Base-by-base conservation (phyloP, 495 filamentous ascomycete genomes). In the Penicillium simplicissimum region DNA sequence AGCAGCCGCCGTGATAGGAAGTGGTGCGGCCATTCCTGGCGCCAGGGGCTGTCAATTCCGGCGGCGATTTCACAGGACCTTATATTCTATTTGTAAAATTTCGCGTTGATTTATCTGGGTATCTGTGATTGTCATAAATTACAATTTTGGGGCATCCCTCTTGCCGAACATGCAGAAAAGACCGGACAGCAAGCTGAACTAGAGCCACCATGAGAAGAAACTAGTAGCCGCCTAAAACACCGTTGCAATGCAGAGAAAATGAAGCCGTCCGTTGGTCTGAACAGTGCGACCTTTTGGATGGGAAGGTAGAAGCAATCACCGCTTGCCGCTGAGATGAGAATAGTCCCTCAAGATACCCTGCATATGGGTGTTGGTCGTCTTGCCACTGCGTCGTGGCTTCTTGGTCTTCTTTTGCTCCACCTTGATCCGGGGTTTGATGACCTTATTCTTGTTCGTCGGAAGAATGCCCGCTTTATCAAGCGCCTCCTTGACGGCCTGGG, bases 361-460 rank as follows among this genome's bases (percentile, higher is more conserved):
- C 95, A 98, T 96, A 71, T 98, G 95, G 35, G 85, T 88, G 70
- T 98, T 98, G 51, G 93, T 97, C 42, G 88, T 88, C 82, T 92
- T 96, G 28, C 89, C 91, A 59, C 87, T 86, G 62, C 85, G 86
- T 54, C 91, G 82, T 47, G 85, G 78, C 52, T 90, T 88, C 64
- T 83, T 83, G 48, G 80, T 81, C 67, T 88, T 88, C 63, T 84
- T 84, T 43, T 81, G 75, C 61, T 86, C 84, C 52, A 79, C 68
- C 60, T 83, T 83, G n/a, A 82, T 74, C 45, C 81, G 76, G 21
- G 76, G 71, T 64, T 85, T 86, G 67, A 87, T 82, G 40, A 86
- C 77, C 68, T 83, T 86, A 61, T 85, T 87, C 52, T 92, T 90
- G 74, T 87, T 92, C 33, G 90, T 90, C 9, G 91, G 90, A 66